Base-by-base conservation (phyloP, 805 yeast species). In the Hanseniaspora lindneri region DNA sequence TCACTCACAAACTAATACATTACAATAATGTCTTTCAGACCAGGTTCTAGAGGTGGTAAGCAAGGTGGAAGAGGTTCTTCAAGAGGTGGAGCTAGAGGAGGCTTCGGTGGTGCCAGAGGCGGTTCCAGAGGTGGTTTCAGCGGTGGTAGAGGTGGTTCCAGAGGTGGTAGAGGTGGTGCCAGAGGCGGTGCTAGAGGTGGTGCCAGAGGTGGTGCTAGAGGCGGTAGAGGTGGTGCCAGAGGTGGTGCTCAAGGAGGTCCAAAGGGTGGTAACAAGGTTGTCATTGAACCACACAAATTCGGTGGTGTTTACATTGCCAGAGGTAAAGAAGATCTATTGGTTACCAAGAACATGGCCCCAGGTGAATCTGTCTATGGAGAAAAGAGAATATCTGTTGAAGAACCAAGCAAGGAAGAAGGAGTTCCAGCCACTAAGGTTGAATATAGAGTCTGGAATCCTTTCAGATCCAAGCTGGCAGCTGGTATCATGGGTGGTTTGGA, bases 401-500 rank as follows among this genome's bases (percentile, higher is more conserved):
- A 84, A 66, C 95, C 96, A 56, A 77, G 89, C 51, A 77, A 73
- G 61, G 94, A 83, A 64, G 94, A 83, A 63, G 83, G 82, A 63
- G 84, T 80, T 52, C 84, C 92, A 58, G 79, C 92, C 56, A 87
- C 96, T 63, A 92, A 92, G 76, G 77, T 80, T 54, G 98, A 92
- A 75, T 92, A 92, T 80, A 88, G 98, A 78, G 98, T 92, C 58
- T 92, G 98, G 98, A 92, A 92, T 73, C 98, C 98, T 55, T 92
- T 92, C 83, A 83, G 98, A 80, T 89, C 97, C 52, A 92, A 92
- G 78, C 75, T 92, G 73, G 98, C 98, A 66, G 98, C 98, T 54
- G 98, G 98, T 83, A 85, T 92, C 58, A 84, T 92, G 86, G 98
- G 98, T 73, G 98, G 98, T 83, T 72, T 92, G 59, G 98, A 89